Evolutionary conservation across 495 filamentous ascomycete species (phyloP), one percentile per base, ranked within the genome.

Genomic region (Thermochaetoides thermophila): DNA sequence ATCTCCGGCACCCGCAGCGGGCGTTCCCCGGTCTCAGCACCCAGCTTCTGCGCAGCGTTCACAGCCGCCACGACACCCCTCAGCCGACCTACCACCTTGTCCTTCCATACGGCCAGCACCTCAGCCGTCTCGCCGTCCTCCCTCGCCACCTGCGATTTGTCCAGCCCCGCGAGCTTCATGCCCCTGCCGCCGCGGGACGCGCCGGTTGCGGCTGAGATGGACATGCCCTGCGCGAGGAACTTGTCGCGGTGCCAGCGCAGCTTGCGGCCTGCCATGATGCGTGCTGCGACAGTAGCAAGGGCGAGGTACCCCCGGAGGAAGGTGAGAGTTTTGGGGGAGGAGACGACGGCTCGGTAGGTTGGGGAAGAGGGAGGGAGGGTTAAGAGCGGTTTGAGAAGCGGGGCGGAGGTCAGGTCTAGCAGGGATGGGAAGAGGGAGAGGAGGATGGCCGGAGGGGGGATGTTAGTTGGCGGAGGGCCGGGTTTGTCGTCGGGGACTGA

Each of bases 61-160:
- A 63, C 64, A 27, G 63, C 59, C 4, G 65, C 62, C 26, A 78
- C 66, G 18, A 73, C 71, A 9, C 64, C 65, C 27, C 71, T 57
- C 15, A 85, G 52, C 19, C 69, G 53, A 4, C 81, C 81, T n/a
- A n/a, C n/a, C 9, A 75, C 56, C 21, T 76, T 66, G 25, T 67
- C 59, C 45, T 69, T 69, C 91, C 89, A 97, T 10, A 68, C 53
- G 17, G 65, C 57, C 3, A 85, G 62, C 5, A 81, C 73, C 50
- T 94, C 86, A 14, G 76, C 70, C 2, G 75, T 84, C 56, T 93
- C 86, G 48, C 86, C 69, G 37, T 92, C 81, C 60, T 97, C 89
- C 43, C 78, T 81, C 21, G 74, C 71, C 22, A 66, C 60, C 55
- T 96, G 84, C 17, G 72, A 61, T 53, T 78, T 83, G 52, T 87